Base-by-base conservation (phyloP, 352 stramenopile genomes). In the Pythium oligandrum region DNA sequence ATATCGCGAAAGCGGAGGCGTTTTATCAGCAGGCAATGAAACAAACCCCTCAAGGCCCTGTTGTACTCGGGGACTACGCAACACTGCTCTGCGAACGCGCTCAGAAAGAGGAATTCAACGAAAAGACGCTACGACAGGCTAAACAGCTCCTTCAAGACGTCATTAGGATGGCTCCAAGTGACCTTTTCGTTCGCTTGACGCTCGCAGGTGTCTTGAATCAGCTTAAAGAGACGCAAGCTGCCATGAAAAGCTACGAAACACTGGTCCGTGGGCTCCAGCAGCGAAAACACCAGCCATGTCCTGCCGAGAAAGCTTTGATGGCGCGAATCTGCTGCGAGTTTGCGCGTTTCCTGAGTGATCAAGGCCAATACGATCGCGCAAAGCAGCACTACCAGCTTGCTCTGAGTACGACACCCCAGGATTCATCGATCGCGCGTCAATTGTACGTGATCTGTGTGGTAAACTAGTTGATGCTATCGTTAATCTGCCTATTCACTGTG, bases 61-160 rank as follows among this genome's bases (percentile, higher is more conserved):
- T 60, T 12, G 34, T 68, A 17, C 26, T 72, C 35, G 61, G 67
- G 5, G 60, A 59, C 44, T 79, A 76, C 48, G 61, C 67, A 0
- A 68, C 65, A 42, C 46, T 79, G 4, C 55, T 79, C 11, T 3
- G 50, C 38, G 56, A 68, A 31, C 35, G 35, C 39, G 34, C 42
- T 4, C 30, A 51, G 5, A 34, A 43, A 5, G 7, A 26, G 6
- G 12, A 4, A 5, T 55, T 36, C 1, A 32, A 40, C 17, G 17
- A 26, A 26, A 26, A 26, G 17, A 26, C 17, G 8, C 30, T 55
- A 7, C 6, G 37, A 4, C 40, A 57, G 17, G 51, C 51, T 2
- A 65, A 61, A 36, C 57, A 51, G 12, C 40, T 73, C 31, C 43
- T 79, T 0, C 40, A 63, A 32, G 46, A 70, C 43, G 64, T 61